These are phyloP conservation scores for Tetrapyrgos nigripes DNA, from an alignment of 1,284 basidiomycete genomes.

Conservation along the genomic window DNA sequence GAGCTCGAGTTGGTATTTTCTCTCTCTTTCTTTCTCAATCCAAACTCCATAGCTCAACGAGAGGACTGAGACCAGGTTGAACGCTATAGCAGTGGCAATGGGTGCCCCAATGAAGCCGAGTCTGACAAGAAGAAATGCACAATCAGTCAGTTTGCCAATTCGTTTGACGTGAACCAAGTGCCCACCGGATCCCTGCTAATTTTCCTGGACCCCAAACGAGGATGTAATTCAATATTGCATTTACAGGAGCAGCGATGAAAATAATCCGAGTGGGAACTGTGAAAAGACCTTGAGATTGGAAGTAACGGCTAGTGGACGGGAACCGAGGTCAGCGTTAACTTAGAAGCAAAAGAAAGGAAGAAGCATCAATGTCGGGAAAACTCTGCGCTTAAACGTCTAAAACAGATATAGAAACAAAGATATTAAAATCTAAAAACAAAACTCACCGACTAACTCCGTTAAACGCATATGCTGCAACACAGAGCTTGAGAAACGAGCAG, in stretches of 20 bases:
- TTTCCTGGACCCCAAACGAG: slow-evolving; percentile 61
- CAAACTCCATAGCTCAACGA: slow-evolving; percentile 77
- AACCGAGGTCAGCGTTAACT: not conserved
- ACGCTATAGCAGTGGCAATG: slow-evolving; percentile 87
- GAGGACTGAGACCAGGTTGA: slow-evolving; percentile 81
- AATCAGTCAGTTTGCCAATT: no score
- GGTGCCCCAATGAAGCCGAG: slow-evolving; percentile 96
- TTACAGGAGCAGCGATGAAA: slow-evolving; percentile 86
- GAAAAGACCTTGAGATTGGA: slow-evolving; percentile 91
- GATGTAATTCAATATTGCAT: slow-evolving; percentile 83
- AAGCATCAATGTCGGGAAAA: no score
- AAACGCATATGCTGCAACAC: slow-evolving; percentile 73
- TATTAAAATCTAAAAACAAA: slow-evolving; percentile 4
- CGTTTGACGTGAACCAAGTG: no score
- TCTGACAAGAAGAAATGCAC: no score
- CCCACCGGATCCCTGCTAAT: not conserved
- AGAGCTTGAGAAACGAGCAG: slow-evolving; percentile 1
- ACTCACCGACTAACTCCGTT: slow-evolving; percentile 70
- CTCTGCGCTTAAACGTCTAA: no score
- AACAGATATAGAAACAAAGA: not conserved
- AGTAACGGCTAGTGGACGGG: slow-evolving; percentile 69
- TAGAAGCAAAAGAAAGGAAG: slow-evolving; percentile 26
- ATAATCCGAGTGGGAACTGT: slow-evolving; percentile 88
- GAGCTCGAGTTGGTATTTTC: not conserved
- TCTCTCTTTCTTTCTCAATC: not conserved